Conservation (phyloP, 306 rosid species). For the Trichosanthes cucumerina region DNA sequence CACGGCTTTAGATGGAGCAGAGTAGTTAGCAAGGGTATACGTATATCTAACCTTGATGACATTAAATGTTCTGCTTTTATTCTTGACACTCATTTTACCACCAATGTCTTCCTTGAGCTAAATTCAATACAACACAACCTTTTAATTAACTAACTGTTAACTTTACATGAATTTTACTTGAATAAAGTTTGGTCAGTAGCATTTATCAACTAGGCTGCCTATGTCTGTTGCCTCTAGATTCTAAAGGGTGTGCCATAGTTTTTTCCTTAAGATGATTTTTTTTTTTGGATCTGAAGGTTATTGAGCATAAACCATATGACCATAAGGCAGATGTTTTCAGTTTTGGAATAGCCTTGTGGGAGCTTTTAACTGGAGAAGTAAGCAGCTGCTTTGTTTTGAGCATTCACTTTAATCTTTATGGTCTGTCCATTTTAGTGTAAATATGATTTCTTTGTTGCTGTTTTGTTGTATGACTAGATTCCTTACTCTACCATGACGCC, state of each 20-base stretch:
- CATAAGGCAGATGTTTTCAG: slow-evolving; percentile 97
- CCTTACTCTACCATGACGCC: slow-evolving; percentile 85
- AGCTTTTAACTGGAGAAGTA: slow-evolving; percentile 94
- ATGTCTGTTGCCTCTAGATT: neutral
- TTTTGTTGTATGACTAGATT: slow-evolving; percentile 40
- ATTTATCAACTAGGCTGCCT: neutral
- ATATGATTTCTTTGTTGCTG: slow-evolving; percentile 5
- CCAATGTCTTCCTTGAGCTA: neutral
- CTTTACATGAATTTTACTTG: neutral
- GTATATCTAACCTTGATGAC: slow-evolving; percentile 4
- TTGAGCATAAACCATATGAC: slow-evolving; percentile 96
- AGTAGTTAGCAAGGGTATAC: slow-evolving; percentile 8
- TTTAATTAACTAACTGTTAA: neutral
- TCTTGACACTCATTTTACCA: neutral
- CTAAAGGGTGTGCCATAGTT: slow-evolving; percentile 1
- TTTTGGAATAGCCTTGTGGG: slow-evolving; percentile 91
- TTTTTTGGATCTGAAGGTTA: slow-evolving; percentile 48
- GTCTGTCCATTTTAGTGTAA: neutral
- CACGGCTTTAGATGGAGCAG: slow-evolving; percentile 9
- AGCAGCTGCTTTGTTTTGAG: slow-evolving; percentile 18
- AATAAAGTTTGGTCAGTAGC: neutral
- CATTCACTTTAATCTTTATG: neutral
- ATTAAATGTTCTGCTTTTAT: neutral
- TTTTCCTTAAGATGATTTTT: neutral
- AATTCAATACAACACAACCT: too few species aligned